Percentiles rank a stretch among this genome's conserved stretches.
phyloP scores from a whole-genome alignment of 2,329 filamentous ascomycete species.

The Fusarium phyllophilum region DNA sequence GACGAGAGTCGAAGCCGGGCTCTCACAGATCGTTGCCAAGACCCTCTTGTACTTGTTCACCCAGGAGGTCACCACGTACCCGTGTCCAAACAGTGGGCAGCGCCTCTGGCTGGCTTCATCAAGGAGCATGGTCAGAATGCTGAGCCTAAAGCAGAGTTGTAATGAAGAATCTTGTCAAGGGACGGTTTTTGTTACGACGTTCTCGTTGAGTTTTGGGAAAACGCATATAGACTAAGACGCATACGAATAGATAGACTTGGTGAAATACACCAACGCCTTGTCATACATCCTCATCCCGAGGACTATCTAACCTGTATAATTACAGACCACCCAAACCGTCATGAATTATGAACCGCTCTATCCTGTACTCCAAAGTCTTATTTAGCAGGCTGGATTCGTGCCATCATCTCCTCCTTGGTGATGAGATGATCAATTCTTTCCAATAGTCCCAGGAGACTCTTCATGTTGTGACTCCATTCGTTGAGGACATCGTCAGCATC shows the following conservation, averaged over 20 bases:
- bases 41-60: conserved; percentile 70
- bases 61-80: conserved; percentile 94
- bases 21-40: conserved; percentile 72
- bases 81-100: conserved; percentile 81
- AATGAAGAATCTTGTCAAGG: background rate
- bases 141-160: conserved; percentile 42
- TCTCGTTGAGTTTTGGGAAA: background rate
- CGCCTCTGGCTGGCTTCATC: conserved; percentile 79
- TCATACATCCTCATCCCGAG: conserved; percentile 47
- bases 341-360: conserved; percentile 42
- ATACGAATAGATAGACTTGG: conserved; percentile 40
- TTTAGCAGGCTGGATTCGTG: conserved; percentile 80
- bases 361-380: conserved; percentile 47
- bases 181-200: background rate
- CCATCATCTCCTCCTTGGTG: conserved; percentile 99
- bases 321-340: conserved; percentile 47
- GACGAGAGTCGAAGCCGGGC: conserved; percentile 77
- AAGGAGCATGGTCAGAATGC: conserved; percentile 50
- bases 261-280: conserved; percentile 40
- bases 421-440: conserved; percentile 98
- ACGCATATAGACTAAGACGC: conserved; percentile 29
- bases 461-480: conserved; percentile 99
- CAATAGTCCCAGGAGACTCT: conserved; percentile 83
- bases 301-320: conserved; percentile 51
- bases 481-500: conserved; percentile 97